Evolutionary conservation across 2,329 filamentous ascomycete species (phyloP), one percentile per base, ranked within the genome.

Genomic region (Hypoxylon rubiginosum): DNA sequence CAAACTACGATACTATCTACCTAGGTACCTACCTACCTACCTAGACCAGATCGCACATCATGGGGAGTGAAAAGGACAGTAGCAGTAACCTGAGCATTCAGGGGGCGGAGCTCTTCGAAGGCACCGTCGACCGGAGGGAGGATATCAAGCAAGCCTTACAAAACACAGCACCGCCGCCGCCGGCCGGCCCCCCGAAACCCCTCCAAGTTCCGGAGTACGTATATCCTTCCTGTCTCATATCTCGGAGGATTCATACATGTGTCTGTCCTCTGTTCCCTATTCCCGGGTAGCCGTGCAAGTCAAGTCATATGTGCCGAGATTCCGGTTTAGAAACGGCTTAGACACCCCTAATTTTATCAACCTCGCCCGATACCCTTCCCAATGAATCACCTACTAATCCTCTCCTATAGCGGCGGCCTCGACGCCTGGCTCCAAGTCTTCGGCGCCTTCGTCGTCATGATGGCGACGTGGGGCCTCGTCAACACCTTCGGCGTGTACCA

Each of bases 401-500:
- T n/a, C 0, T 9, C 32, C 19, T 15, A 32, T 26, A 66, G 63
- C 55, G 79, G 80, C 50, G 80, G 80, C 2, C 72, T 77, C 13
- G 58, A 69, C 6, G 80, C 80, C 5, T 82, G 80, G 80, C 72
- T 82, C 15, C 78, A 81, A 57, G 79, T 82, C 8, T 67, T 81
- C 45, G 78, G 79, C n/a, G 74, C 77, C 9, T 79, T 77, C 63
- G 71, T 78, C 8, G 66, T 79, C 58, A 75, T 81, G 36, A 72
- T 79, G 26, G 71, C 74, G 36, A 80, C 79, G 1, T 82, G 78
- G 74, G 81, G 81, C 4, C 71, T 81, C 5, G 56, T 76, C 43
- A 75, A 74, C 56, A 72, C 71, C 34, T 76, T 75, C 64, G 76
- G 76, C 32, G 71, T 73, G 6, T 78, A 73, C 54, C 72, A 77